Conservation (phyloP, 129 eudicot species). For the Chrysanthemum seticuspe region DNA sequence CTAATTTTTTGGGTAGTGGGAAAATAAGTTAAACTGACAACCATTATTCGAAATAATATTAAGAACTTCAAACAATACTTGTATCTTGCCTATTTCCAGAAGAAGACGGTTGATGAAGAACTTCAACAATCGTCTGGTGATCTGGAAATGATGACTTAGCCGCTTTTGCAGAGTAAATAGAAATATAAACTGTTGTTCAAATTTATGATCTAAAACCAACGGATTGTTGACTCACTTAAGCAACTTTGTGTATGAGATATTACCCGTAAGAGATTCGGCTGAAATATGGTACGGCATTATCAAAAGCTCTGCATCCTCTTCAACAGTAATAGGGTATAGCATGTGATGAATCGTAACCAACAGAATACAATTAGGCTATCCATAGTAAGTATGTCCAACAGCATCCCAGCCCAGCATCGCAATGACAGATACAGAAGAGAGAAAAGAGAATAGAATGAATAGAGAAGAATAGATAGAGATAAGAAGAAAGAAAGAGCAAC, state of each 20-base stretch:
- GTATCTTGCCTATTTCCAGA: conserved; percentile 83
- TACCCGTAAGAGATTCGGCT: conserved; percentile 63
- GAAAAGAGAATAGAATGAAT: conserved; percentile 87
- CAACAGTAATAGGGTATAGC: conserved; percentile 95
- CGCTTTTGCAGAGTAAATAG: conserved; percentile 57
- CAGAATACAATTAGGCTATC: conserved; percentile 99
- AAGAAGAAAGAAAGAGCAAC: conserved; percentile 37
- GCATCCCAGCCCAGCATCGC: conserved; percentile 32
- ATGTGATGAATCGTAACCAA: conserved; percentile 98
- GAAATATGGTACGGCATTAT: conserved; percentile 66
- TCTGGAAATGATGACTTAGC: conserved; percentile 50
- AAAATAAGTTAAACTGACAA: too few species aligned
- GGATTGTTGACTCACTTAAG: too few species aligned
- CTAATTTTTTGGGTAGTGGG: too few species aligned
- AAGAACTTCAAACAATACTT: conserved; percentile 26
- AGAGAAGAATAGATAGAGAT: conserved; percentile 71
- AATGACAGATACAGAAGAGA: conserved; percentile 58
- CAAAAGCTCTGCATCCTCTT: conserved; percentile 61
- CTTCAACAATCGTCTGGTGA: conserved; percentile 75
- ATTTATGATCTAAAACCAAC: too few species aligned
- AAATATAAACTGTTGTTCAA: neutral
- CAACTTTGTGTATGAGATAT: conserved; percentile 15
- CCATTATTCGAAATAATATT: too few species aligned
- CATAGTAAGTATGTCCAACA: conserved; percentile 38
- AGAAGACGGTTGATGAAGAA: conserved; percentile 87